These are phyloP conservation scores for Xylaria cubensis DNA, from an alignment of 495 filamentous ascomycete genomes.

Conservation along the genomic window DNA sequence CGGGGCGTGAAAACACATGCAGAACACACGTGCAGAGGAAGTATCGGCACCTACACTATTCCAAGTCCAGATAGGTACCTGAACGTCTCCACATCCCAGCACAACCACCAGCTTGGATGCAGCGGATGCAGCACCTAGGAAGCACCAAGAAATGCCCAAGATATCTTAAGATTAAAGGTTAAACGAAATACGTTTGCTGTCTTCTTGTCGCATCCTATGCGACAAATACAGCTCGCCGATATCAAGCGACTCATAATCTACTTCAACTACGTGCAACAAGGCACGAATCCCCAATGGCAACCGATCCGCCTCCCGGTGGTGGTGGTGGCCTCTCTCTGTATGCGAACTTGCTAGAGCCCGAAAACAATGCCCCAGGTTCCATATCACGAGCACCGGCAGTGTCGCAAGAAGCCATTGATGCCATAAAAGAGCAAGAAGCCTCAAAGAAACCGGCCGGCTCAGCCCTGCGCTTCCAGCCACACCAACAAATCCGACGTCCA, in stretches of 20 bases:
- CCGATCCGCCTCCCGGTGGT: conserved; percentile 39
- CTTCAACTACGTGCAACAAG: background rate
- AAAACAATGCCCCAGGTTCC: conserved; percentile 45
- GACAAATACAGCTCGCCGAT: background rate
- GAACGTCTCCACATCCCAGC: conserved; percentile 13
- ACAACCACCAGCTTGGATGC: background rate
- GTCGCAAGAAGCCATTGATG: conserved; percentile 62
- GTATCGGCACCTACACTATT: background rate
- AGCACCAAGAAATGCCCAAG: background rate
- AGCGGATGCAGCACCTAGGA: background rate
- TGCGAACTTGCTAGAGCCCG: conserved; percentile 60
- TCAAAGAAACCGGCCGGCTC: conserved; percentile 77
- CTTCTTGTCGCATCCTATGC: background rate
- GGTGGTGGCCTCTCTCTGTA: conserved; percentile 57
- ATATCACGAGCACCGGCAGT: conserved; percentile 82
- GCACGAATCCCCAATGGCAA: conserved; percentile 32
- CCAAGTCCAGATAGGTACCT: background rate
- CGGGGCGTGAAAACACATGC: background rate
- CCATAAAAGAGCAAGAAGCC: conserved; percentile 60
- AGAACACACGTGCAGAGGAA: background rate
- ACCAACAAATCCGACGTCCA: conserved; percentile 59
- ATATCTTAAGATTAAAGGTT: background rate
- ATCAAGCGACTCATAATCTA: background rate
- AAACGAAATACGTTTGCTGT: too few relatives aligned
- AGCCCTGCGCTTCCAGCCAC: conserved; percentile 86